A percentile compares a stretch with the other conserved stretches of the same genome.
phyloP scores from a whole-genome alignment of 306 rosid genomes.

The Mimosa pudica region DNA sequence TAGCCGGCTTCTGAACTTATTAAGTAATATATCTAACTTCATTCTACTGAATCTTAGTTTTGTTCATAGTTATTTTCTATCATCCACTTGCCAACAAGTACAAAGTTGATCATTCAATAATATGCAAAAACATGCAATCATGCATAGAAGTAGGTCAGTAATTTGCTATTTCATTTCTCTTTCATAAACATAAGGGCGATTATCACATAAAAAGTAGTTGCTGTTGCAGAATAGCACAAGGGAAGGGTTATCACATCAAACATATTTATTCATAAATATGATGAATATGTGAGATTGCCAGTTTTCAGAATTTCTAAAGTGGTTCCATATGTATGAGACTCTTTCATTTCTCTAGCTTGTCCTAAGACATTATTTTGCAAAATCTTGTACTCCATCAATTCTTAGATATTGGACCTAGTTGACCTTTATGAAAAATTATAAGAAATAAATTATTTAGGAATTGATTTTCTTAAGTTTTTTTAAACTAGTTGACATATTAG shows the following conservation, averaged over 20 bases:
- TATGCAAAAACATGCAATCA: background rate
- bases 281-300: background rate
- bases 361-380: background rate
- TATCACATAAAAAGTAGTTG: conserved; percentile 18
- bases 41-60: conserved; percentile 9
- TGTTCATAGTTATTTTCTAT: background rate
- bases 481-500: no score
- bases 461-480: no score
- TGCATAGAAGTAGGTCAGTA: conserved; percentile 5
- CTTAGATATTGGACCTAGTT: no score
- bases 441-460: no score
- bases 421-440: no score
- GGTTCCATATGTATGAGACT: background rate
- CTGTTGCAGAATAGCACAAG: conserved; percentile 20
- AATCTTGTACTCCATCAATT: background rate
- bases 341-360: background rate
- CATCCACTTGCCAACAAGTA: background rate
- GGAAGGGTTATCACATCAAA: background rate
- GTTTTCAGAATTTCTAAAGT: background rate
- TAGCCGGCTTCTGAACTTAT: conserved; percentile 28
- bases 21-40: conserved; percentile 4
- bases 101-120: background rate
- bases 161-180: conserved; percentile 80
- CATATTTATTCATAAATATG: background rate
- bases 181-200: conserved; percentile 82